phyloP scores from a whole-genome alignment of 768 basidiomycete genomes.

The Mycena amicta region DNA sequence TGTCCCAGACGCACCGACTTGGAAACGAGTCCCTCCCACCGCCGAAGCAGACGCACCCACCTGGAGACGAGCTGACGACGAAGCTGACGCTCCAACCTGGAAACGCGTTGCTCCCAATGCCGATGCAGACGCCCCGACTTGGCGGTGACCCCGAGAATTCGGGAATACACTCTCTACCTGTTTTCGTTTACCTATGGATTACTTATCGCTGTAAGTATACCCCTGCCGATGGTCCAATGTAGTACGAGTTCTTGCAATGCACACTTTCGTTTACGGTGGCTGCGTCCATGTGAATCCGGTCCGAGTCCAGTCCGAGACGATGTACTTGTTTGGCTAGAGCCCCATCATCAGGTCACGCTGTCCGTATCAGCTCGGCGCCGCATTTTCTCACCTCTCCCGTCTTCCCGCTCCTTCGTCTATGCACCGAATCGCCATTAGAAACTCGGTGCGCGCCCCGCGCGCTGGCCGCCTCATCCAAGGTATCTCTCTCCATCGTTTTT shows the following conservation, averaged over 20 bases:
- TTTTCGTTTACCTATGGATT: too few species aligned
- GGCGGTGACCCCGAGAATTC: too few species aligned
- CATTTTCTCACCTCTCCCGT: conserved; percentile 29
- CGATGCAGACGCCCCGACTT: neutral
- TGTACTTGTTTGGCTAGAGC: neutral
- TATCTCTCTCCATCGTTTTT: conserved; percentile 33
- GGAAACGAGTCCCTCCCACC: neutral
- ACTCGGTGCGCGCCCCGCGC: conserved; percentile 79
- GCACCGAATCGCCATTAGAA: conserved; percentile 87
- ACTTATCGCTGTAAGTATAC: too few species aligned
- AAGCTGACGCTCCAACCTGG: neutral
- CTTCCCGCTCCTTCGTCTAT: conserved; percentile 53
- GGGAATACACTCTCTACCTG: too few species aligned
- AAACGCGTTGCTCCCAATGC: neutral
- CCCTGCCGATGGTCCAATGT: too few species aligned
- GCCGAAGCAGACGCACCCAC: neutral
- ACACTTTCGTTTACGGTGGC: neutral
- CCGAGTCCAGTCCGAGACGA: neutral
- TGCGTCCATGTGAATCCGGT: neutral
- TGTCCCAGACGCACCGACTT: neutral
- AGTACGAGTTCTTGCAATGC: neutral
- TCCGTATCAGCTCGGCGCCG: neutral
- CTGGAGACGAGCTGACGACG: neutral
- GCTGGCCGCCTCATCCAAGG: conserved; percentile 70
- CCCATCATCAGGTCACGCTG: neutral